These are phyloP conservation scores for Verbascum thapsus DNA, from an alignment of 257 asterid genomes.

Conservation along the genomic window DNA sequence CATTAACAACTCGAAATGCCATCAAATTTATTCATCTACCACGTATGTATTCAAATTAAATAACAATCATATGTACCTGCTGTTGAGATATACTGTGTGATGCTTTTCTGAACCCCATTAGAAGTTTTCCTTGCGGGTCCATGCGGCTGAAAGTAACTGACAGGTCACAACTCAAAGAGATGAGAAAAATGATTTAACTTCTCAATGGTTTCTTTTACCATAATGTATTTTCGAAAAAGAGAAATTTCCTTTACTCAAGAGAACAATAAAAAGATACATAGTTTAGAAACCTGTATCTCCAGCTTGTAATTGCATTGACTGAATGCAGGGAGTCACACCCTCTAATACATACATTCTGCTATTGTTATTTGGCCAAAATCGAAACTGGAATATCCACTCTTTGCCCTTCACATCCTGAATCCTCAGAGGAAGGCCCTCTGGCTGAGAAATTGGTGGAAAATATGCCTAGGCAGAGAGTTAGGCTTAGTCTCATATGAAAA, in stretches of 20 bases:
- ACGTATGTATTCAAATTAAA: constrained; percentile 16
- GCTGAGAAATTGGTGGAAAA: constrained; percentile 92
- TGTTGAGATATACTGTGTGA: constrained; percentile 45
- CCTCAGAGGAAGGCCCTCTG: constrained; percentile 98
- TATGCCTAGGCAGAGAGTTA: constrained; percentile 64
- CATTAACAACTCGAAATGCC: constrained; percentile 21
- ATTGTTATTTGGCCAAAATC: constrained; percentile 98
- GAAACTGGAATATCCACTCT: constrained; percentile 96
- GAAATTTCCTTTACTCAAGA: background rate
- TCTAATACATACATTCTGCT: constrained; percentile 96
- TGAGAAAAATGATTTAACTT: constrained; percentile 27
- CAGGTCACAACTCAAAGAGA: constrained; percentile 28
- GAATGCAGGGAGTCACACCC: constrained; percentile 98
- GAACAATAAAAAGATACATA: background rate
- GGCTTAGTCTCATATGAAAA: constrained; percentile 25
- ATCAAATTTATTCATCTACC: background rate
- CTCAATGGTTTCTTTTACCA: too few relatives aligned
- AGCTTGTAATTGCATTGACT: constrained; percentile 96
- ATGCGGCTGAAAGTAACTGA: constrained; percentile 97
- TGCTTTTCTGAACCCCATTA: constrained; percentile 97
- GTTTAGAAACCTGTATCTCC: constrained; percentile 82
- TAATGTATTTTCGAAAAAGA: background rate
- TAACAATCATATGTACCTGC: constrained; percentile 48
- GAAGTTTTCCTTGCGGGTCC: constrained; percentile 95
- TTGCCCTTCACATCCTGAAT: constrained; percentile 96